Percentiles rank a stretch among this genome's conserved stretches.
Conservation (phyloP, 2,329 filamentous ascomycete genomes). For the Sclerotinia subarctica region DNA sequence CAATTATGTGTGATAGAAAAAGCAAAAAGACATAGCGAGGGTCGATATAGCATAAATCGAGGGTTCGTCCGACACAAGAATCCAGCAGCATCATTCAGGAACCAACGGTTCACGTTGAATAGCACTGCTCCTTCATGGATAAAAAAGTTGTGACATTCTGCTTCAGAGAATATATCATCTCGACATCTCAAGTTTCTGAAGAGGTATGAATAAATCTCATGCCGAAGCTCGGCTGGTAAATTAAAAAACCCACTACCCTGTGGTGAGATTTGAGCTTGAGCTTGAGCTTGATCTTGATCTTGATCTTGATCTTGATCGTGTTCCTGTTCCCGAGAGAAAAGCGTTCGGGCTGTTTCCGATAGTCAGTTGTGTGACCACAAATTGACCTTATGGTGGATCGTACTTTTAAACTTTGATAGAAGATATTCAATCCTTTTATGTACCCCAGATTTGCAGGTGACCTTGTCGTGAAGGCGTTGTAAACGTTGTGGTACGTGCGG, state of each 20-base stretch:
- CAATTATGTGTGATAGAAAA: constrained; percentile 14
- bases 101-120: constrained; percentile 14
- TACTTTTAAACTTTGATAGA: constrained; percentile 18
- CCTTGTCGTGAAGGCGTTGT: constrained; percentile 10
- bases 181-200: constrained; percentile 18
- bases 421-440: constrained; percentile 1
- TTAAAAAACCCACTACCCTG: constrained; percentile 14
- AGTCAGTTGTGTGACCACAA: constrained; percentile 13
- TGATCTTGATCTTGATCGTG: not conserved
- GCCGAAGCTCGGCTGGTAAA: constrained; percentile 13
- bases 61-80: constrained; percentile 18
- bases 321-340: not conserved
- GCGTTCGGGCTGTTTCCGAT: not conserved
- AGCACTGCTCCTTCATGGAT: constrained; percentile 11
- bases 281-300: not conserved
- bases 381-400: not conserved
- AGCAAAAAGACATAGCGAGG: constrained; percentile 14
- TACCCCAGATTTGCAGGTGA: constrained; percentile 4
- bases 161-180: constrained; percentile 15
- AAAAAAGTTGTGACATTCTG: constrained; percentile 17
- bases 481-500: constrained; percentile 14
- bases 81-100: constrained; percentile 16
- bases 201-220: constrained; percentile 18
- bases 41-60: constrained; percentile 18
- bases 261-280: not conserved